phyloP scores from a whole-genome alignment of 176 grass and related monocot species.

The Ananas comosus region DNA sequence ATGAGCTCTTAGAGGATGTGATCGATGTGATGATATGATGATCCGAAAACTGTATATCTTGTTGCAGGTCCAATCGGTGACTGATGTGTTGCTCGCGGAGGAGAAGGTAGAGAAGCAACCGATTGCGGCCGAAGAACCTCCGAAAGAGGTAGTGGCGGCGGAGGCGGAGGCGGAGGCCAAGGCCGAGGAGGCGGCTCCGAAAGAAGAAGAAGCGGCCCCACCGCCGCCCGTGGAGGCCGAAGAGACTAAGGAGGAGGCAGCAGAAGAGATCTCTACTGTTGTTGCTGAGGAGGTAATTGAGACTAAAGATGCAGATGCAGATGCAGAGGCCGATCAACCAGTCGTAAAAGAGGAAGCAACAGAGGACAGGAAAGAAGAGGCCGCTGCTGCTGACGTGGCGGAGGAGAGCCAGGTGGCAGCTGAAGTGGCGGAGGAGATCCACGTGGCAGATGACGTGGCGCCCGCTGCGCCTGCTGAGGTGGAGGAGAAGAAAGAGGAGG shows the following conservation, averaged over 20 bases:
- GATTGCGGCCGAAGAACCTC: conserved; percentile 6
- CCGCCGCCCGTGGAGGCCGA: neutral
- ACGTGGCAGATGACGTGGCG: neutral
- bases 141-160: conserved; percentile 16
- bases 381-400: neutral
- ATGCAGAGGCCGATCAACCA: too few relatives aligned
- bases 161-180: neutral
- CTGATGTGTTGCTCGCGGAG: conserved; percentile 33
- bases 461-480: neutral
- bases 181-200: neutral
- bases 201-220: too few relatives aligned
- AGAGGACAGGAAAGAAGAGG: conserved; percentile 1
- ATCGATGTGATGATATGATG: too few relatives aligned
- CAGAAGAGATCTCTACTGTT: neutral
- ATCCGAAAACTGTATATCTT: too few relatives aligned
- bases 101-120: conserved; percentile 18
- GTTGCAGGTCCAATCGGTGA: conserved; percentile 37
- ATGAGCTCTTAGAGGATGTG: too few relatives aligned
- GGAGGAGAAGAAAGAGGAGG: neutral
- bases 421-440: neutral
- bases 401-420: neutral
- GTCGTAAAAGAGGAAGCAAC: neutral
- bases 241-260: conserved; percentile 4
- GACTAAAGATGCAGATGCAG: too few relatives aligned
- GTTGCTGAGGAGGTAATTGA: too few relatives aligned